These are phyloP conservation scores for Dendrobium huoshanense DNA, from an alignment of 106 monocot genomes.

Conservation along the genomic window DNA sequence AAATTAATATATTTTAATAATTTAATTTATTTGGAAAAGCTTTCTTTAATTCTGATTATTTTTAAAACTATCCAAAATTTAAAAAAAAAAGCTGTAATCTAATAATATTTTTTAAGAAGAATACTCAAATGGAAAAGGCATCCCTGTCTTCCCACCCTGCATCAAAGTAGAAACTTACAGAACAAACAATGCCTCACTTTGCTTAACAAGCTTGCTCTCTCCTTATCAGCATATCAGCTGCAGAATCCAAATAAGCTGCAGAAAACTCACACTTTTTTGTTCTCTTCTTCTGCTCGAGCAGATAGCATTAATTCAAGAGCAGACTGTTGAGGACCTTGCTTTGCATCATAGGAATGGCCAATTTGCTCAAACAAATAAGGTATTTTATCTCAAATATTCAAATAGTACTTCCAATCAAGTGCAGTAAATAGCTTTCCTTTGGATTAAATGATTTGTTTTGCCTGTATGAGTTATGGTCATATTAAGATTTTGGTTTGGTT, in stretches of 20 bases:
- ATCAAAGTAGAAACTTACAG: not conserved
- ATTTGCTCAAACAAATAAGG: slow-evolving; percentile 30
- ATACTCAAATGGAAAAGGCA: not conserved
- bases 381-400: not conserved
- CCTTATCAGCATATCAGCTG: not conserved
- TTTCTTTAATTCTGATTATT: too few relatives aligned
- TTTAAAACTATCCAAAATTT: too few relatives aligned
- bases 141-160: slow-evolving; percentile 5
- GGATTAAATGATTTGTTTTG: not conserved
- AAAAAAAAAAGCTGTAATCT: not conserved
- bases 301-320: not conserved
- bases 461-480: too few relatives aligned
- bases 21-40: too few relatives aligned
- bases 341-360: slow-evolving; percentile 18
- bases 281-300: not conserved
- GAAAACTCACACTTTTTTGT: not conserved
- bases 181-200: not conserved
- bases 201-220: not conserved
- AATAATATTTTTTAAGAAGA: not conserved
- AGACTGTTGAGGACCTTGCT: not conserved
- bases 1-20: too few relatives aligned
- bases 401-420: not conserved
- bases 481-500: too few relatives aligned
- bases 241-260: not conserved
- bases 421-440: not conserved